Base-by-base conservation (phyloP, 495 filamentous ascomycete genomes). In the Neurospora cerealis region DNA sequence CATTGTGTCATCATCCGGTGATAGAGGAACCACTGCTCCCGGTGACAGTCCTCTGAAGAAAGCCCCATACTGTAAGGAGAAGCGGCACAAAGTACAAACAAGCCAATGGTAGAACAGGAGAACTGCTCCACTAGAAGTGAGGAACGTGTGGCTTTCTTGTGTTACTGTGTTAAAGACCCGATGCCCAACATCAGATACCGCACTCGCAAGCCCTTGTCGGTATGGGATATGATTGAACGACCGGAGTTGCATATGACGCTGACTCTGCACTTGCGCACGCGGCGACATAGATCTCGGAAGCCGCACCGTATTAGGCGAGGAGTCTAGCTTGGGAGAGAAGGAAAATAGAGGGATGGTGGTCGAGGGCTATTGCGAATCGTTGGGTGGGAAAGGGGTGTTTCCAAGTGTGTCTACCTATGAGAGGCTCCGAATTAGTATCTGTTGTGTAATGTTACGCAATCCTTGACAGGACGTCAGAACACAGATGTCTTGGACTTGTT, bases 171-270 rank as follows among this genome's bases (percentile, higher is more conserved):
- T 42, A 17, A 44, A 48, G n/a, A 62, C 73, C 44, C 73, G 73
- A 74, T 74, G 73, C 73, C 73, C 69, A 60, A 74, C 73, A 34
- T 34, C 13, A 74, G 41, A 34, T 72, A 71, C n/a, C n/a, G 15
- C 24, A 37, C 17, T 32, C 2, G 39, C 42, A 42, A 5, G 19
- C 9, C 40, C 21, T 37, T 60, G 70, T n/a, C 54, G 15, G 54
- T 66, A 34, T 7, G 28, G 24, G 2, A 32, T 19, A 4, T 42
- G 28, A 60, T 54, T 48, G 24, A 72, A 28, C 24, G 28, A 13
- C 32, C 41, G 28, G 28, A 37, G 40, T 34, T 32, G 41, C 32
- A 60, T 54, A 48, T 60, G 70, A 72, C 41, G 40, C 32, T 62
- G 13, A 10, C 28, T 34, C 24, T 66, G 28, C 6, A 9, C 28